Percentiles rank a stretch among this genome's conserved stretches.
Conservation (phyloP, 495 filamentous ascomycete species). For the Pyrenula aspistea region DNA sequence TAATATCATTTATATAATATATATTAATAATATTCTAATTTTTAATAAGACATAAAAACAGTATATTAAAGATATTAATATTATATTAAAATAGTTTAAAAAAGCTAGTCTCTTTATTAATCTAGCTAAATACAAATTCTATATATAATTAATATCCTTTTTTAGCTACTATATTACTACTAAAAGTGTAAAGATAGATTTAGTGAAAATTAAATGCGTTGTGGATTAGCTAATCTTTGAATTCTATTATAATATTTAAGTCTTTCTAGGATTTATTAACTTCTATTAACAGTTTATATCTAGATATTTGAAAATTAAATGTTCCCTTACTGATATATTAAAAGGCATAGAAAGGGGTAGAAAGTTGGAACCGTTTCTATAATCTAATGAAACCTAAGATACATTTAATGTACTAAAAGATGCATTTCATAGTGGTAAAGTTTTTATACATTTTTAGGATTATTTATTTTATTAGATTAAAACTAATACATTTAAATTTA, state of each 20-base stretch:
- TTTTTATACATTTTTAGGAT: slow-evolving; percentile 2
- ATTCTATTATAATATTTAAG: neutral
- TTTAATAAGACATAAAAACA: neutral
- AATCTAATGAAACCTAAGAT: neutral
- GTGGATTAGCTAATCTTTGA: neutral
- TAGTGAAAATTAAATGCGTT: neutral
- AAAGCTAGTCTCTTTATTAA: too few relatives aligned
- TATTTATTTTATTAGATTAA: neutral
- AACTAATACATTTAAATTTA: slow-evolving; percentile 1
- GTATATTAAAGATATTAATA: slow-evolving; percentile 1
- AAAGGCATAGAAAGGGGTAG: neutral
- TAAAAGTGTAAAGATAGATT: slow-evolving; percentile 1
- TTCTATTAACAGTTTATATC: slow-evolving; percentile 3
- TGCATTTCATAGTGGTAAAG: neutral
- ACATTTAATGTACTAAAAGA: neutral
- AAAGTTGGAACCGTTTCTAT: neutral
- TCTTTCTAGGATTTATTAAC: slow-evolving; percentile 1
- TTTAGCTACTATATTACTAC: slow-evolving; percentile 1
- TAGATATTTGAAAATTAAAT: neutral
- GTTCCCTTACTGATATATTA: neutral
- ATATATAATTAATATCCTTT: slow-evolving; percentile 1
- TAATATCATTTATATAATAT: neutral
- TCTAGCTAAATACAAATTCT: slow-evolving; percentile 5
- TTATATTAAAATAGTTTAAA: neutral
- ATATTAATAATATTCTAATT: slow-evolving; percentile 2